Conservation (phyloP, 2,329 filamentous ascomycete genomes). For the Emergomyces pasteurianus region DNA sequence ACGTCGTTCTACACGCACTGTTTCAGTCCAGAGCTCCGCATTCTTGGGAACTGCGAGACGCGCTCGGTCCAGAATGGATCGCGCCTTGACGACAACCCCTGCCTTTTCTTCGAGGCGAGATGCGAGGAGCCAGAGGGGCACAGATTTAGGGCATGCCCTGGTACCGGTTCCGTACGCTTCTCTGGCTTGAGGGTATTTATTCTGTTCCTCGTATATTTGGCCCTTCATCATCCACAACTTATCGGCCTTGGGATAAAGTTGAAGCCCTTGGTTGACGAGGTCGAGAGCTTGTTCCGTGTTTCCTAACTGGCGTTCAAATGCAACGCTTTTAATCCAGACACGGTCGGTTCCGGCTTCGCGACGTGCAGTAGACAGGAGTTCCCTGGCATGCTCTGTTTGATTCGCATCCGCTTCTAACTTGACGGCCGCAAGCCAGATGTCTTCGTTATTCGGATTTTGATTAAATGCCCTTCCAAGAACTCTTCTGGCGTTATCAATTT, state of each 20-base stretch:
- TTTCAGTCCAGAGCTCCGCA: conserved; percentile 78
- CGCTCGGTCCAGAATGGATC: conserved; percentile 84
- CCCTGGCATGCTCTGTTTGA: conserved; percentile 68
- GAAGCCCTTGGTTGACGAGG: conserved; percentile 73
- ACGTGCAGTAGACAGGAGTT: conserved; percentile 69
- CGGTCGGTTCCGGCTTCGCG: conserved; percentile 87
- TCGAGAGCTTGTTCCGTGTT: conserved; percentile 72
- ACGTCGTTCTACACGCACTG: conserved; percentile 82
- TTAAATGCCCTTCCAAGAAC: conserved; percentile 86
- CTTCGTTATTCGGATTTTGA: conserved; percentile 91
- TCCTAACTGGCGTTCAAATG: conserved; percentile 77
- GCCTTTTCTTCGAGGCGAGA: conserved; percentile 75
- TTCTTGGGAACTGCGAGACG: conserved; percentile 78
- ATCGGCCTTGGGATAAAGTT: conserved; percentile 69
- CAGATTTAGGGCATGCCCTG: conserved; percentile 70
- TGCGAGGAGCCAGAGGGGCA: conserved; percentile 82
- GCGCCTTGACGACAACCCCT: conserved; percentile 78
- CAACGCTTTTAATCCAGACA: conserved; percentile 93
- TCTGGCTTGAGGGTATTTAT: conserved; percentile 68
- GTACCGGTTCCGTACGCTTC: conserved; percentile 85
- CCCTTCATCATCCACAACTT: conserved; percentile 99
- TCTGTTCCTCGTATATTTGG: conserved; percentile 82
- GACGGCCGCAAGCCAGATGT: conserved; percentile 94
- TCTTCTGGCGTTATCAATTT: conserved; percentile 72
- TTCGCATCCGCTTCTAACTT: conserved; percentile 89